Base-by-base conservation (phyloP, 129 eudicot genomes). In the Oenanthe sinensis region DNA sequence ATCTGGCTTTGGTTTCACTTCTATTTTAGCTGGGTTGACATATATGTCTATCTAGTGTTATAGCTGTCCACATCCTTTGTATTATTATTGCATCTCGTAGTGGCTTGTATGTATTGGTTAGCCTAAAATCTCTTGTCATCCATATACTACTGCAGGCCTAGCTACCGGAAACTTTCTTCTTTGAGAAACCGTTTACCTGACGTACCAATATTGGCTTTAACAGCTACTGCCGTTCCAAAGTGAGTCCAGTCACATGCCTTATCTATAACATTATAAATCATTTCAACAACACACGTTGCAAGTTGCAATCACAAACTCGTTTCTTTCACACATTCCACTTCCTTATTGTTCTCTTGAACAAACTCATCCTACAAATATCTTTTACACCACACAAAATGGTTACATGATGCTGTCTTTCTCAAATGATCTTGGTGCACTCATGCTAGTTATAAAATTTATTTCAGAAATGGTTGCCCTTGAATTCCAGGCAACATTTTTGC, bases 211-310 rank as follows among this genome's bases (percentile, higher is more conserved):
- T 80, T 95, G 85, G 99, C 97, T 77, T 82, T 95, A 89, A 95
- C 97, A 76, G 99, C 99, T 84, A 95, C 99, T 58, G 97, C 99
- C 84, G 99, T 83, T 85, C 97, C 99, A 69, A 95, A 88, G 99
- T 95, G 87, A 95, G 96, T 83, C 33, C 54, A 70, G 16, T 62
- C 52, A 52, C 71, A 36, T 71, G 71, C 43, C 79, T 49, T 75
- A 2, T 20, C 19, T 46, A 5, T 15, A 70, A 39, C 8, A 36
- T 6, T 15, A 37, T 37, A 13, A 15, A 15, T 69, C n/a, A 16
- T 28, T n/a, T n/a, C n/a, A n/a, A n/a, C n/a, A n/a, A n/a, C n/a
- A n/a, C n/a, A n/a, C n/a, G n/a, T n/a, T n/a, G n/a, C 8, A 55
- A 55, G 65, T 22, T 55, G 65, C 65, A 63, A 28, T 40, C 39